Percentiles rank a stretch among this genome's conserved stretches.
Conservation (phyloP, 1,284 basidiomycete species). For the Ceratobasidium sp. region DNA sequence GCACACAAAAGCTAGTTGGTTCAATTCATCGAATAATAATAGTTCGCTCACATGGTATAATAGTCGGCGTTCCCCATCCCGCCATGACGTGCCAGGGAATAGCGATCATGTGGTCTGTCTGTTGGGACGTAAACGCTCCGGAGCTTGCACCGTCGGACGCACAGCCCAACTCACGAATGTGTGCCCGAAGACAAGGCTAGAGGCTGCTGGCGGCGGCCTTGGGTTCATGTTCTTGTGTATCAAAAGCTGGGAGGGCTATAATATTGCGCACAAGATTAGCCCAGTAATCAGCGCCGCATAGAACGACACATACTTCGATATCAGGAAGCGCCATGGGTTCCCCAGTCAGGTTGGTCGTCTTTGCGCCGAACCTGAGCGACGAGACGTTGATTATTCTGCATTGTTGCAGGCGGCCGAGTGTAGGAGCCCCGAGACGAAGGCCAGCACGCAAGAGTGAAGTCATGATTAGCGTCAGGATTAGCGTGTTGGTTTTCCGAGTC, state of each 20-base stretch:
- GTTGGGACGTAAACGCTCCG: constrained; percentile 24
- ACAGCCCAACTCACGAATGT: constrained; percentile 65
- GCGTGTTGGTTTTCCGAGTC: constrained; percentile 18
- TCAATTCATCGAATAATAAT: constrained; percentile 21
- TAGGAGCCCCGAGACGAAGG: constrained; percentile 27
- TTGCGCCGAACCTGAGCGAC: background rate
- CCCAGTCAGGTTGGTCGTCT: constrained; percentile 60
- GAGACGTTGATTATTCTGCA: constrained; percentile 7
- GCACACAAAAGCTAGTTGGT: constrained; percentile 25
- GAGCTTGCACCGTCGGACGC: constrained; percentile 11
- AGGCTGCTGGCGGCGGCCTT: constrained; percentile 64
- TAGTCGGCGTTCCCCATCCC: constrained; percentile 88
- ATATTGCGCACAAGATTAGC: background rate
- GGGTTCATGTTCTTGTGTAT: constrained; percentile 64
- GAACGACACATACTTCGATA: constrained; percentile 57
- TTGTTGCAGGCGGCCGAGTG: background rate
- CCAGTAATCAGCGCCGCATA: constrained; percentile 11
- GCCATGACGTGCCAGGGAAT: constrained; percentile 78
- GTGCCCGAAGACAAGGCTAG: constrained; percentile 72
- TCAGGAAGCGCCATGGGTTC: constrained; percentile 59
- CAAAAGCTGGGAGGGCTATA: constrained; percentile 62
- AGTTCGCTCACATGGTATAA: constrained; percentile 77
- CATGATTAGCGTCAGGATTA: constrained; percentile 19
- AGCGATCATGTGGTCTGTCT: constrained; percentile 93
- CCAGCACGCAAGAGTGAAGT: constrained; percentile 36